Evolutionary conservation across 257 asterid genomes (phyloP).

Genomic region (Thymus mandschuricus): DNA sequence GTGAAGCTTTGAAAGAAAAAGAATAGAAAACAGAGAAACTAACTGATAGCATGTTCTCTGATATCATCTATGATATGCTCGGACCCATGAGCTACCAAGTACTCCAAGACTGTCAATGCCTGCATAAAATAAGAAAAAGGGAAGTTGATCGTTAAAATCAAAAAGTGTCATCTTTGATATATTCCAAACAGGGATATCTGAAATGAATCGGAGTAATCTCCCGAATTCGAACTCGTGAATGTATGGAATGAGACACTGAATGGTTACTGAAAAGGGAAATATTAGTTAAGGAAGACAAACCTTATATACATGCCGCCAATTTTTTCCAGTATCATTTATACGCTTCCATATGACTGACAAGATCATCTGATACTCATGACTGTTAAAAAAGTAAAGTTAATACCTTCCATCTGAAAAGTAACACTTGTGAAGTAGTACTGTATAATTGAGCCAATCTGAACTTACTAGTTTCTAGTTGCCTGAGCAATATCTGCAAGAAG

Average conservation of each 20-base stretch:
- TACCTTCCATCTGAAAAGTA: slow-evolving; percentile 17
- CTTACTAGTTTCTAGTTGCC: slow-evolving; percentile 85
- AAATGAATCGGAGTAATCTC: slow-evolving; percentile 20
- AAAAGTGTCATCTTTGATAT: slow-evolving; percentile 5
- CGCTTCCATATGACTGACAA: slow-evolving; percentile 97
- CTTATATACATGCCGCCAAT: slow-evolving; percentile 99
- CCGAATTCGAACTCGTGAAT: neutral
- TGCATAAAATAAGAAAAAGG: slow-evolving; percentile 39
- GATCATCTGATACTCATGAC: slow-evolving; percentile 95
- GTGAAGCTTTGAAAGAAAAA: slow-evolving; percentile 24
- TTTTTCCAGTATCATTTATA: slow-evolving; percentile 86
- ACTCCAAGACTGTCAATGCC: slow-evolving; percentile 91
- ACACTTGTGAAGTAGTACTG: slow-evolving; percentile 13
- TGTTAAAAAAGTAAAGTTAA: slow-evolving; percentile 40
- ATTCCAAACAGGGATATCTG: slow-evolving; percentile 23
- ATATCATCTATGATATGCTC: slow-evolving; percentile 94
- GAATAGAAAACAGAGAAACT: slow-evolving; percentile 36
- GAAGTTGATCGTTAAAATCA: neutral
- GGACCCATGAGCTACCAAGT: slow-evolving; percentile 92
- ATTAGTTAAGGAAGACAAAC: slow-evolving; percentile 42
- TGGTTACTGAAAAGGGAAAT: neutral
- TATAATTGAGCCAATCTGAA: slow-evolving; percentile 19
- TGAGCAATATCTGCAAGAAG: slow-evolving; percentile 94
- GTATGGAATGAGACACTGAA: slow-evolving; percentile 14
- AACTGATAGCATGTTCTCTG: slow-evolving; percentile 95